A percentile compares a stretch with the other conserved stretches of the same genome.
Evolutionary conservation across 306 rosid genomes (phyloP).

Genomic region (Cucumis cinereus): DNA sequence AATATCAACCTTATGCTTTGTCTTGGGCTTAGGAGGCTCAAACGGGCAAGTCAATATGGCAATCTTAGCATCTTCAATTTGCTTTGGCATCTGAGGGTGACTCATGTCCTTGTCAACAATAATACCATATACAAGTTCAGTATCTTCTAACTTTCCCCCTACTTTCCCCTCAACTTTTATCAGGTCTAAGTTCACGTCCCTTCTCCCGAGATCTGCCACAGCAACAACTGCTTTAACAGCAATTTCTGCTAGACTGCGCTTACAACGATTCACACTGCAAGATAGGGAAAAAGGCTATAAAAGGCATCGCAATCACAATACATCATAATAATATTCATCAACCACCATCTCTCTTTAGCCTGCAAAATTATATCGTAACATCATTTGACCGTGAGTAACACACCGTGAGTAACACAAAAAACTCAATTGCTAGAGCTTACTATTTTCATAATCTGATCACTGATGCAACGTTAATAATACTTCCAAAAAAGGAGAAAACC

Average conservation of each 20-base stretch:
- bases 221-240: conserved; percentile 91
- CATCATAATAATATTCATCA: not conserved
- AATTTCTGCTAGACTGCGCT: conserved; percentile 90
- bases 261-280: conserved; percentile 88
- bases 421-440: not conserved
- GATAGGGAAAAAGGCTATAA: conserved; percentile 7
- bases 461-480: not conserved
- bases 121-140: conserved; percentile 87
- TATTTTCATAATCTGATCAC: not conserved
- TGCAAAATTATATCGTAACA: not conserved
- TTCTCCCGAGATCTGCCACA: conserved; percentile 94
- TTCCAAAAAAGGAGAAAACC: not conserved
- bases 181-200: conserved; percentile 80
- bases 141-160: conserved; percentile 91
- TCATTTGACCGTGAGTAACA: not conserved
- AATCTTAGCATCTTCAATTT: conserved; percentile 79
- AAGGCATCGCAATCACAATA: not conserved
- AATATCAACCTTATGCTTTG: conserved; percentile 98
- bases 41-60: conserved; percentile 97
- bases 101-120: conserved; percentile 97
- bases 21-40: conserved; percentile 99
- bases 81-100: conserved; percentile 99
- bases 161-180: conserved; percentile 96
- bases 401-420: not conserved
- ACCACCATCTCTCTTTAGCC: not conserved